Evolutionary conservation across 2,329 filamentous ascomycete genomes (phyloP), one percentile per base, ranked within the genome.

Genomic region (Cladosporium sphaerospermum): DNA sequence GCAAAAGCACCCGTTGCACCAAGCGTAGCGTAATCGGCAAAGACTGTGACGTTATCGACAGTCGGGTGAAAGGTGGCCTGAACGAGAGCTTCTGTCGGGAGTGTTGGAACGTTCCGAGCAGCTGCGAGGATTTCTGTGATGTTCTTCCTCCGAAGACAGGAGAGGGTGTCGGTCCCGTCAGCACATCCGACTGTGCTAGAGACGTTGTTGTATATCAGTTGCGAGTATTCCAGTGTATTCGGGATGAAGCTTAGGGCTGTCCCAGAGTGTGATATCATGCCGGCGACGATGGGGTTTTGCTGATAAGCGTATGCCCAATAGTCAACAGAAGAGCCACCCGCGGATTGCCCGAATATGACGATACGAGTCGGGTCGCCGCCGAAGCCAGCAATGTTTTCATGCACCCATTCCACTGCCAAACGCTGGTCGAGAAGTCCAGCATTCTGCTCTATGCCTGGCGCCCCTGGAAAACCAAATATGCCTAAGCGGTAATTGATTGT

Each of bases 351-450:
- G 53, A 58, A 67, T 14, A 67, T 37, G 8, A 56, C 58, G 43
- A 67, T 66, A 4, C 45, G 44, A 0, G 45, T 43, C 1, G 62
- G 56, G 34, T 64, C 74, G 14, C 79, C 79, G 13, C 77, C 77
- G 57, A 82, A 82, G 1, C 65, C 64, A 9, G 61, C 70, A 18
- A 80, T 75, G 59, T 81, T 79, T 41, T 73, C 68, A 3, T 67
- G 68, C 0, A 78, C 64, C 78, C 78, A 81, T 62, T 80, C 74
- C 0, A 80, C 61, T 0, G 75, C 77, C 13, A 73, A 58, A 2
- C 79, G 72, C 58, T 82, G 79, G 59, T 84, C 79, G 4, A 74
- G 69, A 8, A 82, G 63, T 1, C 77, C 79, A 2, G 78, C 61
- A 54, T 82, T 82, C 41, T 70, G 64, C 10, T 65, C 53, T 8